phyloP scores from a whole-genome alignment of 73 alveolate species.

The Paramecium tetraurelia region DNA sequence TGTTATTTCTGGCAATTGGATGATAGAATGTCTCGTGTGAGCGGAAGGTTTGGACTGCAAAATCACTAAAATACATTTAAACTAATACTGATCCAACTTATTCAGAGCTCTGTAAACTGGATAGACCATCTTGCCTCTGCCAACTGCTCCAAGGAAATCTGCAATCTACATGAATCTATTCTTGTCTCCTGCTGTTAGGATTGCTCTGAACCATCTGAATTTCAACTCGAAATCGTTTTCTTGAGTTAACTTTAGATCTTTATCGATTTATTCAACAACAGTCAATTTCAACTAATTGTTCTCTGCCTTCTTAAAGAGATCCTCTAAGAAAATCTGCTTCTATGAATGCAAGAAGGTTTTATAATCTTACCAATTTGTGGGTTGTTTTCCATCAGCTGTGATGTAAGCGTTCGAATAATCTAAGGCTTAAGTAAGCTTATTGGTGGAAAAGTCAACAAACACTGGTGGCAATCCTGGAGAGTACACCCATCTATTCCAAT shows the following conservation, averaged over 20 bases:
- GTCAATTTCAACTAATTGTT: not conserved
- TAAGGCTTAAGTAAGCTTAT: not conserved
- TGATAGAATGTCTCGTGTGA: not conserved
- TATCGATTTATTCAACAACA: not conserved
- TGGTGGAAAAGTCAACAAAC: not conserved
- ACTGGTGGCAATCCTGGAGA: constrained; percentile 8
- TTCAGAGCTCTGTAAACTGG: constrained; percentile 13
- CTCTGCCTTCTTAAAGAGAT: not conserved
- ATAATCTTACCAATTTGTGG: not conserved
- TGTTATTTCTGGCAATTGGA: not conserved
- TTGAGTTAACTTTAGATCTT: not conserved
- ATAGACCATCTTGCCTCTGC: constrained; percentile 36
- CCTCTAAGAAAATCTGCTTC: not conserved
- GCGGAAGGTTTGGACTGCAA: not conserved
- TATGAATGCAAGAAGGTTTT: not conserved
- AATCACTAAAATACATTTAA: not conserved
- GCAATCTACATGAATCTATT: not conserved
- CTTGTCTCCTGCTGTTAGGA: not conserved
- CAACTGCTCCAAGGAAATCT: not conserved
- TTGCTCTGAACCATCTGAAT: not conserved
- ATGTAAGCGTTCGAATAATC: not conserved
- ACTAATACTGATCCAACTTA: not conserved
- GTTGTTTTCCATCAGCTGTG: not conserved
- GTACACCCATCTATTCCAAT: constrained; percentile 8
- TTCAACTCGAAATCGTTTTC: not conserved